Percentiles rank a stretch among this genome's conserved stretches.
phyloP scores from a whole-genome alignment of 2,329 filamentous ascomycete genomes.

The Xylariaceae sp. region DNA sequence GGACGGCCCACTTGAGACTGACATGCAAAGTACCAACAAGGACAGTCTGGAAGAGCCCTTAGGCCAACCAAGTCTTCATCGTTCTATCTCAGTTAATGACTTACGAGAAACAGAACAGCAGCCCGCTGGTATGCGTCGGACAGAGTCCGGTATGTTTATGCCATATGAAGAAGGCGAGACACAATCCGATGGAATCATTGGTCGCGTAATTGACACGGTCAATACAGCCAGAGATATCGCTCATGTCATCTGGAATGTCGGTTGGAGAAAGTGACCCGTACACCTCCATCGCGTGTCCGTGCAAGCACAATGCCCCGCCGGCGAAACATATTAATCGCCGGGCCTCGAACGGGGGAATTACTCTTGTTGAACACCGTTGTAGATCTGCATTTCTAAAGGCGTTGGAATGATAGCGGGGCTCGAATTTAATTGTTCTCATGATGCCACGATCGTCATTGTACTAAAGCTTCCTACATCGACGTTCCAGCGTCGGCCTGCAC shows the following conservation, averaged over 20 bases:
- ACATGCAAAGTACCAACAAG: conserved; percentile 31
- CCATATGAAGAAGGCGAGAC: conserved; percentile 72
- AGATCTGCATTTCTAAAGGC: conserved; percentile 17
- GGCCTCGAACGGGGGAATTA: conserved; percentile 1
- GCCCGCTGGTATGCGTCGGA: conserved; percentile 65
- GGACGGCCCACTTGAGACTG: conserved; percentile 52
- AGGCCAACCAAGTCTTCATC: conserved; percentile 38
- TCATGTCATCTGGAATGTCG: conserved; percentile 69
- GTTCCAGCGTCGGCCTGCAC: conserved; percentile 6
- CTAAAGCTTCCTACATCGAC: conserved; percentile 11
- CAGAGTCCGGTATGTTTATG: conserved; percentile 87
- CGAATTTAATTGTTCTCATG: conserved; percentile 10
- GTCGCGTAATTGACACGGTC: conserved; percentile 75
- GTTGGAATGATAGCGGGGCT: conserved; percentile 16
- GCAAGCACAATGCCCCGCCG: conserved; percentile 10
- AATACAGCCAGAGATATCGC: conserved; percentile 68
- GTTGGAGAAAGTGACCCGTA: conserved; percentile 51
- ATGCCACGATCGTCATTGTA: conserved; percentile 18
- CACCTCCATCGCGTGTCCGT: not conserved
- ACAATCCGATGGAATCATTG: conserved; percentile 62
- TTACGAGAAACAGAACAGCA: conserved; percentile 49
- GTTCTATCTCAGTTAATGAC: conserved; percentile 47
- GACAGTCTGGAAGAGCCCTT: conserved; percentile 15
- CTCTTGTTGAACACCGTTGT: conserved; percentile 3
- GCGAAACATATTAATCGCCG: not conserved